A percentile compares a stretch with the other conserved stretches of the same genome.
These are phyloP conservation scores for Termitomyces sp. DNA, from an alignment of 768 basidiomycete genomes.

Conservation along the genomic window DNA sequence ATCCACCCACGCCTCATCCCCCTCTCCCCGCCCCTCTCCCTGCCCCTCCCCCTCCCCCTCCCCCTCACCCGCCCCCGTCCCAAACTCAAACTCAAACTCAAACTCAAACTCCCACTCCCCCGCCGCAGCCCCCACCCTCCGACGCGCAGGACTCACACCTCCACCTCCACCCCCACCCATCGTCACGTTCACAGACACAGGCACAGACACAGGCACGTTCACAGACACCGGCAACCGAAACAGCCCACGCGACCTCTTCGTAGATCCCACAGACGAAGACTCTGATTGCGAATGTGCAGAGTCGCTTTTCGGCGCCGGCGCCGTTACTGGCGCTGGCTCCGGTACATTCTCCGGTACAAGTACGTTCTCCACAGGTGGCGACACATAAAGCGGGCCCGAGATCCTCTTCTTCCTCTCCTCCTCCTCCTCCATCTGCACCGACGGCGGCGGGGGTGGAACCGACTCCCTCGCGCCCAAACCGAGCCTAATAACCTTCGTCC, in stretches of 20 bases:
- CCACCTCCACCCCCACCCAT: constrained; percentile 25
- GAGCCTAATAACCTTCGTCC: constrained; percentile 43
- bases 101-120: no score
- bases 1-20: constrained; percentile 86
- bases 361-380: no score
- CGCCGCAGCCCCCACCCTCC: no score
- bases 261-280: constrained; percentile 23
- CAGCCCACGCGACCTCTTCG: constrained; percentile 46
- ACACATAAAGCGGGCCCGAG: constrained; percentile 18
- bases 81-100: no score
- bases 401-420: constrained; percentile 16
- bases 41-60: constrained; percentile 44
- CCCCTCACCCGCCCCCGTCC: constrained; percentile 41
- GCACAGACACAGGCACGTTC: no score
- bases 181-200: no score
- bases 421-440: accelerated
- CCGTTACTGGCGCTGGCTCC: constrained; percentile 12
- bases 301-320: no score
- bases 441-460: no score
- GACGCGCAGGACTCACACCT: no score
- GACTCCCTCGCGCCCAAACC: constrained; percentile 23
- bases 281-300: constrained; percentile 12
- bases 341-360: no score
- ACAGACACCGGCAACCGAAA: constrained; percentile 68
- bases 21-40: constrained; percentile 45